Percentiles rank a stretch among this genome's conserved stretches.
These are phyloP conservation scores for Blepharisma undulans DNA, from an alignment of 169 alveolate species.

Conservation along the genomic window DNA sequence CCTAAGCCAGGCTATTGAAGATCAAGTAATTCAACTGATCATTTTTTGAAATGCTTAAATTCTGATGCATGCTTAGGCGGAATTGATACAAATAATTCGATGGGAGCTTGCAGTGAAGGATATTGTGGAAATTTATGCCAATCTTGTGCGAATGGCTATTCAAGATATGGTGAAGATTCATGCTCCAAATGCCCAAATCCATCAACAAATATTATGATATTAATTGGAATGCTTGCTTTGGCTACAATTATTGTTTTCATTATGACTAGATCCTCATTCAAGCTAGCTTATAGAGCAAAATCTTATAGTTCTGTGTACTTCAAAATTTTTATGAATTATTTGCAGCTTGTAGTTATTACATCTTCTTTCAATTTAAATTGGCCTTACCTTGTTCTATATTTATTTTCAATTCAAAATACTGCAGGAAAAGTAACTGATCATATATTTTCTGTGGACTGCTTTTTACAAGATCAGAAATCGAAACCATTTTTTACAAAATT, in stretches of 20 bases:
- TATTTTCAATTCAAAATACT: constrained; percentile 7
- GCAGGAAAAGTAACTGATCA: constrained; percentile 17
- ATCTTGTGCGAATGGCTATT: constrained; percentile 52
- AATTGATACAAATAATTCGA: constrained; percentile 20
- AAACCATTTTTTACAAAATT: not conserved
- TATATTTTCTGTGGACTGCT: constrained; percentile 31
- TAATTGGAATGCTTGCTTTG: not conserved
- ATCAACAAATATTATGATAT: not conserved
- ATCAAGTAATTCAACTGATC: constrained; percentile 28
- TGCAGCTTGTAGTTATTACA: constrained; percentile 25
- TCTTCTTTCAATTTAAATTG: constrained; percentile 10
- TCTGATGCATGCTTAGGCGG: constrained; percentile 44
- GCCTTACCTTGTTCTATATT: constrained; percentile 8
- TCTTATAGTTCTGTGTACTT: not conserved
- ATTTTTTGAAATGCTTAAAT: constrained; percentile 44
- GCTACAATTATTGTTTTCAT: not conserved
- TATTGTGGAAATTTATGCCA: constrained; percentile 55
- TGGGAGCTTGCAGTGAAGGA: constrained; percentile 55
- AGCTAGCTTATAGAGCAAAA: not conserved
- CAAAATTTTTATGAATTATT: constrained; percentile 47
- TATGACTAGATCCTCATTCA: not conserved
- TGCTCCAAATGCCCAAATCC: constrained; percentile 52
- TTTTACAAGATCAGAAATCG: not conserved
- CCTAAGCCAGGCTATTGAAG: constrained; percentile 68
- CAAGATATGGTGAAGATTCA: constrained; percentile 34